Conservation (phyloP, 148 eudicot species). For the Dianthus caryophyllus region DNA sequence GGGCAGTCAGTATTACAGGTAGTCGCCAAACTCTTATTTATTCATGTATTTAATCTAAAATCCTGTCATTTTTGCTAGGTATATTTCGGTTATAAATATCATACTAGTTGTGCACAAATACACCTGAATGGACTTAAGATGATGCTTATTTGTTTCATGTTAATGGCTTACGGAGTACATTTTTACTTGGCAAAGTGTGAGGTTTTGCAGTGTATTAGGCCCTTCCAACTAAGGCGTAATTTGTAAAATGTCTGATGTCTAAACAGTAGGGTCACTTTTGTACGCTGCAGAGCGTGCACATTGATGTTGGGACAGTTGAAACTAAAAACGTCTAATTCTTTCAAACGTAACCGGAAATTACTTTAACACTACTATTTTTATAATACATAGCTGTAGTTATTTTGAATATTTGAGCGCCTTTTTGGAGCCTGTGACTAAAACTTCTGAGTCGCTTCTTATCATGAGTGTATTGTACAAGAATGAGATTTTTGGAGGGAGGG, state of each 20-base stretch:
- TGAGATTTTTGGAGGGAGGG: too few relatives aligned
- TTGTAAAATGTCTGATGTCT: not conserved
- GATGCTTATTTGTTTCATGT: not conserved
- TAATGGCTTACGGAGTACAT: not conserved
- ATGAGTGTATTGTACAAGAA: not conserved
- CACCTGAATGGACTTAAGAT: not conserved
- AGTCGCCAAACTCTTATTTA: not conserved
- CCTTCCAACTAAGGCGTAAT: not conserved
- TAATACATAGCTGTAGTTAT: not conserved
- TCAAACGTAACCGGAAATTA: not conserved
- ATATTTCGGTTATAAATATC: not conserved
- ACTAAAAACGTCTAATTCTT: not conserved
- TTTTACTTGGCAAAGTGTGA: not conserved
- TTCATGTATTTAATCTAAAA: too few relatives aligned
- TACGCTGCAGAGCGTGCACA: not conserved
- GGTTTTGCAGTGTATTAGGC: not conserved
- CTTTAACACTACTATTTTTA: not conserved
- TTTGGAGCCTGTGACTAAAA: not conserved
- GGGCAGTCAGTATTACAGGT: conserved; percentile 94
- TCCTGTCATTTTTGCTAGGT: not conserved
- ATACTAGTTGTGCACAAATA: not conserved
- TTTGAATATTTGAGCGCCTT: not conserved
- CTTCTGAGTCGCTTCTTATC: not conserved
- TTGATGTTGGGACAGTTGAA: not conserved
- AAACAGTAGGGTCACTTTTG: not conserved